Evolutionary conservation across 352 stramenopile genomes (phyloP), one percentile per base, ranked within the genome.

Genomic region (Globisporangium ultimum): DNA sequence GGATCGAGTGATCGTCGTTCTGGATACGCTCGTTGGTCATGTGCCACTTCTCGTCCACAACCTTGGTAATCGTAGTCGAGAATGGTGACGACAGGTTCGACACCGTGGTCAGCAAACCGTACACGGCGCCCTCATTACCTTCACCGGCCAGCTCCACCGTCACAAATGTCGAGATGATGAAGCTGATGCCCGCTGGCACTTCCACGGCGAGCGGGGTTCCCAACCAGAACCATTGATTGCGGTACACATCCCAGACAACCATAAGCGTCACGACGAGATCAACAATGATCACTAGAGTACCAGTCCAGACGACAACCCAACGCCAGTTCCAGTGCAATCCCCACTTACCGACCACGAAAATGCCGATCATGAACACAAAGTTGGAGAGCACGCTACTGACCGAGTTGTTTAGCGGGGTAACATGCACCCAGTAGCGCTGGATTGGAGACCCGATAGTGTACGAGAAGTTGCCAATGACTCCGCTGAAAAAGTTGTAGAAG

Each of bases 141-240:
- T 73, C 67, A 11, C 68, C 67, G 18, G 67, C 70, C 18, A 87
- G 54, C 60, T 87, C 76, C 0, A 86, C 76, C 13, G 75, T 61
- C 45, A 76, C 63, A 58, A 70, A 80, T 14, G 70, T 79, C 9
- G 38, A 47, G n/a, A 81, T 68, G 12, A 85, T 69, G 18, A 76
- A 85, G 28, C 61, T 57, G 20, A 85, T 72, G 18, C 66, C 72
- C 21, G 58, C 55, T 14, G 72, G 70, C 9, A 82, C 53, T 20
- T 72, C 67, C 43, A 74, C 67, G 3, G 72, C 53, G 28, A 81
- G 49, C 0, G 71, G 63, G 11, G 70, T 61, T 8, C 69, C 74
- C 15, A 81, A 51, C 64, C 66, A 80, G 48, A 84, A 82, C 75
- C 75, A 85, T 50, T 77, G 67, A 51, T 69, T 70, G 21, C 75